A percentile compares a stretch with the other conserved stretches of the same genome.
These are phyloP conservation scores for Tylopilus balloui DNA, from an alignment of 768 basidiomycete genomes.

Conservation along the genomic window DNA sequence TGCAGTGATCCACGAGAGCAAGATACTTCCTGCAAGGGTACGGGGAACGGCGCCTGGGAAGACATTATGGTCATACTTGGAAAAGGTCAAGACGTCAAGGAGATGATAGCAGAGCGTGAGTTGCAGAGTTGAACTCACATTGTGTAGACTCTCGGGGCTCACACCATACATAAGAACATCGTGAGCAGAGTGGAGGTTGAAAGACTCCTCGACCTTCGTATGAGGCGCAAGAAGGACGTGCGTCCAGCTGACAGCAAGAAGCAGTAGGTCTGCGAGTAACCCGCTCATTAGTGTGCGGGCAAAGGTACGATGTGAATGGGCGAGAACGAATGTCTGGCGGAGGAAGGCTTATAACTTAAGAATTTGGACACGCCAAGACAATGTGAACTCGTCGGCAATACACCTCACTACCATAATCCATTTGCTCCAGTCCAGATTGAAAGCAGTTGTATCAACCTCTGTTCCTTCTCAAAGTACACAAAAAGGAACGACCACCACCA, in stretches of 20 bases:
- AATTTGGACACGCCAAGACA: background rate
- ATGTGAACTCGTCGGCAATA: no score
- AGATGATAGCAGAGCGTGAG: conserved; percentile 6
- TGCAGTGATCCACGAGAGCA: conserved; percentile 55
- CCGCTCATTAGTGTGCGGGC: conserved; percentile 10
- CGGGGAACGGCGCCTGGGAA: conserved; percentile 90
- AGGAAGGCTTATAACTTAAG: background rate
- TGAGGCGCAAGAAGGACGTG: conserved; percentile 82
- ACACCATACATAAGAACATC: conserved; percentile 82
- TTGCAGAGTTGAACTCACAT: conserved; percentile 38
- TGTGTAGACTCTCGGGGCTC: conserved; percentile 35
- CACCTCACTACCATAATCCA: no score
- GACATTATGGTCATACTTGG: conserved; percentile 82
- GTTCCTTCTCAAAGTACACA: conserved; percentile 50
- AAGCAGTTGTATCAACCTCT: conserved; percentile 56
- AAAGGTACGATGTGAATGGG: background rate
- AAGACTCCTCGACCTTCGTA: conserved; percentile 97
- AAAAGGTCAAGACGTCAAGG: background rate
- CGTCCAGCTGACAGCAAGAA: conserved; percentile 49
- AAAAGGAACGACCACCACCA: conserved; percentile 51
- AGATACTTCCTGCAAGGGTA: conserved; percentile 74
- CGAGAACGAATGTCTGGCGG: background rate
- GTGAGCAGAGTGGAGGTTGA: conserved; percentile 88
- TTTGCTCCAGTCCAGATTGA: conserved; percentile 25
- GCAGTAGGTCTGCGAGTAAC: conserved; percentile 43